Evolutionary conservation across 176 grass and related monocot species (phyloP), one percentile per base, ranked within the genome.

Genomic region (Dactylis glomerata): DNA sequence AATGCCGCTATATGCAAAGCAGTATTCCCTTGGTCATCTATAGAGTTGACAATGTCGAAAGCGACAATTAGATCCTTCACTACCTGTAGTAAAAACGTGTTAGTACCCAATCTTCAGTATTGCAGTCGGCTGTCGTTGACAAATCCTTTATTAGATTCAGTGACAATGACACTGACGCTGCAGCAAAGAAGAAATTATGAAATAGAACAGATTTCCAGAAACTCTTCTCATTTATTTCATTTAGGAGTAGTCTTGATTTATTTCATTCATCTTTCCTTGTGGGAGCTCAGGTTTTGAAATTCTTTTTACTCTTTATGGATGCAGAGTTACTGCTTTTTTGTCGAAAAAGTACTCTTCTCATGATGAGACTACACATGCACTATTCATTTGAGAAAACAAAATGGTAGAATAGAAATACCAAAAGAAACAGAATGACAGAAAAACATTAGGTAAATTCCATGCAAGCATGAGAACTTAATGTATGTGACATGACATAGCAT

Each of bases 1-100:
- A 98, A 98, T 19, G 96, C 87, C 28, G 96, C 87, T 61, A 95
- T 88, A 50, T 98, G 96, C 80, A 98, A 66, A 42, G 92, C 91
- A 65, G 91, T 98, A 40, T 95, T 98, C 45, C 85, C 91, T 88
- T 92, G 88, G 10, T 90, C 90, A 77, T 98, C 96, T 89, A 83
- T 38, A 5, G 79, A 66, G 46, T 83, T 73, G 58, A 74, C 83
- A 59, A 95, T 87, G 26, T 84, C 23, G 9, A 95, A 95, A 74
- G 59, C 82, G 6, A 58, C 76, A 72, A 86, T 24, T 28, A 95
- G 63, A 82, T 93, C 50, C 78, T 93, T 88, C 79, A 95, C 88
- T 17, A 95, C 88, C 93, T 95, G 90, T 54, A 90, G 42, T 26
- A 71, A 56, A 50, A 80, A 67, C 9, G 26, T 89, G 82, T 41